Conservation (phyloP, 805 yeast genomes). For the Dipodascus geniculatus region DNA sequence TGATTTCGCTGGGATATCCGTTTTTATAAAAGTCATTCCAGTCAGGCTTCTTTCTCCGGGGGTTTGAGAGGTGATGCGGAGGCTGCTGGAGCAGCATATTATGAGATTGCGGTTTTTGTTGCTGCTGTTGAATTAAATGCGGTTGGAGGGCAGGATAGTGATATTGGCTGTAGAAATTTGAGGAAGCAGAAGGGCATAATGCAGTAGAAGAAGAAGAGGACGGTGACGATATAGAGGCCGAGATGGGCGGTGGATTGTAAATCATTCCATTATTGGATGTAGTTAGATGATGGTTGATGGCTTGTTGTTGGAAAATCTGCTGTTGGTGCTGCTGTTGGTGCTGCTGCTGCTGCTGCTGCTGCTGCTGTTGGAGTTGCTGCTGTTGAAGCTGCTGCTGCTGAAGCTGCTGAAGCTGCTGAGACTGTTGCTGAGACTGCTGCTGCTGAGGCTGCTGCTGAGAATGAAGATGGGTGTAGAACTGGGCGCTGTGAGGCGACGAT, state of each 20-base stretch:
- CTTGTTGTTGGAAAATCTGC: background rate
- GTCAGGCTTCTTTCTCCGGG: background rate
- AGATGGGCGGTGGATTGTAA: constrained; percentile 4
- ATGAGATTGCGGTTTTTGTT: background rate
- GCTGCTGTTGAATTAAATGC: background rate
- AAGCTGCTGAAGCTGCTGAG: constrained; percentile 55
- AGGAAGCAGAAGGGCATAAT: background rate
- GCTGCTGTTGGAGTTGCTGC: constrained; percentile 23
- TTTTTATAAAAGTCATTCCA: constrained; percentile 1
- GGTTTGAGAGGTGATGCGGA: background rate
- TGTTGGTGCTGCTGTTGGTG: background rate
- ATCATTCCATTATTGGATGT: background rate
- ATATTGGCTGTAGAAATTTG: background rate
- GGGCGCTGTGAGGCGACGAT: constrained; percentile 7
- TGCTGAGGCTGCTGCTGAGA: background rate
- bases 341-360: background rate
- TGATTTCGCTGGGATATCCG: constrained; percentile 1
- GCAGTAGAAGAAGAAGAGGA: constrained; percentile 3
- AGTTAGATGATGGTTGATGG: background rate
- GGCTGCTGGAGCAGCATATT: background rate
- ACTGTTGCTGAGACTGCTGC: constrained; percentile 29
- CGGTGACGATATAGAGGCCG: constrained; percentile 6
- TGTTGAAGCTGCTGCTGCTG: constrained; percentile 72
- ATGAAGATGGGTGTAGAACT: constrained; percentile 2
- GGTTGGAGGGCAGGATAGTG: background rate